These are phyloP conservation scores for Mortierella sp. DNA, from an alignment of 371 early-diverging fungal genomes.

Conservation along the genomic window DNA sequence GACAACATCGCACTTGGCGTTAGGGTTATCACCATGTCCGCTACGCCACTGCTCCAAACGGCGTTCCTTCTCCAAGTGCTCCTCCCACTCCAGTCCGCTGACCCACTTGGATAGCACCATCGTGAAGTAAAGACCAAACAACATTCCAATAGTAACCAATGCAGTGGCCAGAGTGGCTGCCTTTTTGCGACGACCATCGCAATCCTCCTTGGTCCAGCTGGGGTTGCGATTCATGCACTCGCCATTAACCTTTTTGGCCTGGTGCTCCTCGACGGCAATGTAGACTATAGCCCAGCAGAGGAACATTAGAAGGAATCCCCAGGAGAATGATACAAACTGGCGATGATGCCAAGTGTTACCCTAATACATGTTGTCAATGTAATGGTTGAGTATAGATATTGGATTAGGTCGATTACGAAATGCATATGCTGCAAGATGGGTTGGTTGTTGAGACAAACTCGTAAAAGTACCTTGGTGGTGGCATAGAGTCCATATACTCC, in stretches of 20 bases:
- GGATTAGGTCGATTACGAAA: no score
- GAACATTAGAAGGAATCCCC: conserved; percentile 54
- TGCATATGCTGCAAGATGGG: no score
- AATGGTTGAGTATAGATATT: no score
- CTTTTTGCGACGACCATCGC: conserved; percentile 26
- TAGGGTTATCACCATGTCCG: no score
- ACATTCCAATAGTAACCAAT: no score
- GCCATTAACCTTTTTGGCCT: conserved; percentile 23
- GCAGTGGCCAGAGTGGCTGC: no score
- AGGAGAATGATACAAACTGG: conserved; percentile 46
- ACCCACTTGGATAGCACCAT: conserved; percentile 36
- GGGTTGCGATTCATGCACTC: conserved; percentile 33
- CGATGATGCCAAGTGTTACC: conserved; percentile 51
- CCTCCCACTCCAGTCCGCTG: conserved; percentile 35
- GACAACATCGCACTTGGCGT: no score
- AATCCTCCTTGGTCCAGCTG: conserved; percentile 13
- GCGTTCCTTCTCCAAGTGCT: conserved; percentile 39
- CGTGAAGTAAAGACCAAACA: conserved; percentile 40
- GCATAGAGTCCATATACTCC: conserved; percentile 46
- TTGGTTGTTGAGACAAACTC: no score
- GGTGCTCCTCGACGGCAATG: conserved; percentile 42
- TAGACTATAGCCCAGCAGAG: conserved; percentile 54
- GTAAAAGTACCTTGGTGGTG: conserved; percentile 34
- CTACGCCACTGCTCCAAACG: conserved; percentile 35
- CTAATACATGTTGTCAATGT: conserved; percentile 21